A percentile compares a stretch with the other conserved stretches of the same genome.
These are phyloP conservation scores for Tilletiopsis washingtonensis DNA, from an alignment of 1,284 basidiomycete species.

Conservation along the genomic window DNA sequence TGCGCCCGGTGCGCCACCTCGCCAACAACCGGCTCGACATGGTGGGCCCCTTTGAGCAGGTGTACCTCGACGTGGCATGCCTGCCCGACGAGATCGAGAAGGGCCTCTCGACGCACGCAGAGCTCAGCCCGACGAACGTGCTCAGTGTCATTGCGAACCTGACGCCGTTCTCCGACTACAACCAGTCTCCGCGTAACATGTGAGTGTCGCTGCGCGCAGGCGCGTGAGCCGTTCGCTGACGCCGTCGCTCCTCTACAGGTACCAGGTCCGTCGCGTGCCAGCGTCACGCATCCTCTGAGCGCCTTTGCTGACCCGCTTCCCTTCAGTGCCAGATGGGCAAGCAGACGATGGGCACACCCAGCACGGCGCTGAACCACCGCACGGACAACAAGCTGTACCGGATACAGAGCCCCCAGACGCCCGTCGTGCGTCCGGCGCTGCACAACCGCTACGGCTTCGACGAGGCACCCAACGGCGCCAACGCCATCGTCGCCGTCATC, in stretches of 20 bases:
- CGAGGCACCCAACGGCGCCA: slow-evolving; percentile 94
- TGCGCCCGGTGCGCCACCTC: slow-evolving; percentile 92
- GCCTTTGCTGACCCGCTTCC: too few relatives aligned
- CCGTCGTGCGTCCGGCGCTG: slow-evolving; percentile 81
- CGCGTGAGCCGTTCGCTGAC: background rate
- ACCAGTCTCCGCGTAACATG: slow-evolving; percentile 62
- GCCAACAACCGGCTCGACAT: slow-evolving; percentile 79
- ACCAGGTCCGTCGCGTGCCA: background rate
- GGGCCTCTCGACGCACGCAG: slow-evolving; percentile 72
- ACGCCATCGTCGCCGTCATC: slow-evolving; percentile 96
- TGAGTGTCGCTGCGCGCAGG: background rate
- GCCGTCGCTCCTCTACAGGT: background rate
- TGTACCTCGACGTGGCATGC: slow-evolving; percentile 97
- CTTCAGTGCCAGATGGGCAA: slow-evolving; percentile 96
- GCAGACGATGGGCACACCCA: slow-evolving; percentile 98
- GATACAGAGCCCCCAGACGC: slow-evolving; percentile 88
- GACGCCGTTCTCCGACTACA: slow-evolving; percentile 79
- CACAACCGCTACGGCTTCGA: slow-evolving; percentile 99
- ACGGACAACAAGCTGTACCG: slow-evolving; percentile 99
- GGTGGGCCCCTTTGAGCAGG: slow-evolving; percentile 95
- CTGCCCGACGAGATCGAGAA: slow-evolving; percentile 79
- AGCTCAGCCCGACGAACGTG: slow-evolving; percentile 90
- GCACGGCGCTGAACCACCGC: slow-evolving; percentile 77
- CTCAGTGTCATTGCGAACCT: slow-evolving; percentile 65
- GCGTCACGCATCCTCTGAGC: too few relatives aligned